Percentiles rank a stretch among this genome's conserved stretches.
phyloP scores from a whole-genome alignment of 2,329 filamentous ascomycete genomes.

The Rosellinia necatrix region DNA sequence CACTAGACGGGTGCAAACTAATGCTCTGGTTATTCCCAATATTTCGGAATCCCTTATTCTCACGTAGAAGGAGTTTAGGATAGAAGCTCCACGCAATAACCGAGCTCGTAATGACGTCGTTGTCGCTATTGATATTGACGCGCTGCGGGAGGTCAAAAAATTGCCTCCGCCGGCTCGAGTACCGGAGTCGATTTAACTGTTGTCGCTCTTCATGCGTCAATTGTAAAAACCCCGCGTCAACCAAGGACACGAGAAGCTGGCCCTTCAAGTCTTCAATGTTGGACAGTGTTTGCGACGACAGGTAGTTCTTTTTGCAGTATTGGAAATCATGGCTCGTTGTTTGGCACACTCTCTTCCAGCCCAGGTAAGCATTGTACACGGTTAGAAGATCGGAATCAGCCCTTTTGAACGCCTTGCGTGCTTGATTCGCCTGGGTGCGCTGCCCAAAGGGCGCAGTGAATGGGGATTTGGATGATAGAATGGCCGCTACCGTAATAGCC shows the following conservation, averaged over 20 bases:
- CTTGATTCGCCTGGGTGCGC: conserved; percentile 78
- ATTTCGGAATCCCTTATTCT: conserved; percentile 85
- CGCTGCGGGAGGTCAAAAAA: conserved; percentile 84
- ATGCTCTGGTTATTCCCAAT: conserved; percentile 92
- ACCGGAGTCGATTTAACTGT: conserved; percentile 70
- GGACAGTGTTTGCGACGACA: conserved; percentile 83
- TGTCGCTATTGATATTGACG: conserved; percentile 76
- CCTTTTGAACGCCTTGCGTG: conserved; percentile 77
- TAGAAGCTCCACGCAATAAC: conserved; percentile 96
- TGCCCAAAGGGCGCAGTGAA: conserved; percentile 88
- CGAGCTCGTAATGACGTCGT: conserved; percentile 77
- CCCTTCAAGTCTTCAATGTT: conserved; percentile 97
- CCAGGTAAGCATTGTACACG: conserved; percentile 87
- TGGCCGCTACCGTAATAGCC: conserved; percentile 87
- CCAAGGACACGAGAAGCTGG: conserved; percentile 82
- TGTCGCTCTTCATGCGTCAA: conserved; percentile 75
- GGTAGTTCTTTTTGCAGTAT: conserved; percentile 93
- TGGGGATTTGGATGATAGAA: conserved; percentile 91
- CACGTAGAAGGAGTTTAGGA: conserved; percentile 83
- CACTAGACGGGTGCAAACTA: conserved; percentile 82
- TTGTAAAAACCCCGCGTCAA: conserved; percentile 81
- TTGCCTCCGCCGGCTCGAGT: conserved; percentile 66
- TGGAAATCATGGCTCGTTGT: conserved; percentile 77
- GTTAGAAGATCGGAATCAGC: conserved; percentile 92
- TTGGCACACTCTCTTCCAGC: conserved; percentile 84